Conservation (phyloP, 1,284 basidiomycete genomes). For the Cutaneotrichosporon mucoides region DNA sequence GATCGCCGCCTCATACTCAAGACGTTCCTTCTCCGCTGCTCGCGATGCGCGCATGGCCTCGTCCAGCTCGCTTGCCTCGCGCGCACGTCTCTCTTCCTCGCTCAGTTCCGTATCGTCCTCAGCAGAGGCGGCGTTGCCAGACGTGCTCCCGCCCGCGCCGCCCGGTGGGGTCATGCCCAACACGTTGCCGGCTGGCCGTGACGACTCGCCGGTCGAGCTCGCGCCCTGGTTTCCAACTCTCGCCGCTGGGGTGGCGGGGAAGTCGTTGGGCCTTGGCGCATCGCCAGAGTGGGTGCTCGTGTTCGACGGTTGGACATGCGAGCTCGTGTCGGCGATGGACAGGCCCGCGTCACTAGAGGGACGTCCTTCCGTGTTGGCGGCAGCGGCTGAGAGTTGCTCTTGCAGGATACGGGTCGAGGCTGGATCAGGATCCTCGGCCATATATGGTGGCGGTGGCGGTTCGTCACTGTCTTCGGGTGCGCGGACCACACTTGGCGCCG, state of each 20-base stretch:
- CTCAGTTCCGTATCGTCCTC: too few relatives aligned
- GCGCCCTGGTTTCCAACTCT: not conserved
- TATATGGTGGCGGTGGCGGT: conserved; percentile 42
- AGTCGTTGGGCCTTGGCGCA: conserved; percentile 6
- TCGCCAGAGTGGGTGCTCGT: not conserved
- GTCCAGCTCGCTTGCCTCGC: conserved; percentile 42
- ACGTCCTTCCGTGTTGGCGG: not conserved
- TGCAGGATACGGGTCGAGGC: conserved; percentile 38
- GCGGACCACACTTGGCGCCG: not conserved
- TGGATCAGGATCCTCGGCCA: conserved; percentile 41
- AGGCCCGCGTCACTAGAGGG: too few relatives aligned
- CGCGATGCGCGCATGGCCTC: conserved; percentile 39
- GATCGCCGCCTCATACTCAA: conserved; percentile 41
- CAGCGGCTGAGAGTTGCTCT: conserved; percentile 29
- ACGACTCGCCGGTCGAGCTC: not conserved
- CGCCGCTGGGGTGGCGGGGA: conserved; percentile 9
- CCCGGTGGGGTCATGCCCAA: too few relatives aligned
- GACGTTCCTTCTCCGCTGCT: conserved; percentile 32
- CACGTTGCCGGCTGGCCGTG: too few relatives aligned
- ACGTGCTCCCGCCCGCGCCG: too few relatives aligned
- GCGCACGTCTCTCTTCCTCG: conserved; percentile 27
- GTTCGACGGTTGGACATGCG: not conserved
- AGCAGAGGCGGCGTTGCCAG: too few relatives aligned
- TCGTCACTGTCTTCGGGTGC: conserved; percentile 17
- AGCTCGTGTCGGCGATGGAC: too few relatives aligned